Base-by-base conservation (phyloP, 2,329 filamentous ascomycete genomes). In the Colletotrichum destructivum region DNA sequence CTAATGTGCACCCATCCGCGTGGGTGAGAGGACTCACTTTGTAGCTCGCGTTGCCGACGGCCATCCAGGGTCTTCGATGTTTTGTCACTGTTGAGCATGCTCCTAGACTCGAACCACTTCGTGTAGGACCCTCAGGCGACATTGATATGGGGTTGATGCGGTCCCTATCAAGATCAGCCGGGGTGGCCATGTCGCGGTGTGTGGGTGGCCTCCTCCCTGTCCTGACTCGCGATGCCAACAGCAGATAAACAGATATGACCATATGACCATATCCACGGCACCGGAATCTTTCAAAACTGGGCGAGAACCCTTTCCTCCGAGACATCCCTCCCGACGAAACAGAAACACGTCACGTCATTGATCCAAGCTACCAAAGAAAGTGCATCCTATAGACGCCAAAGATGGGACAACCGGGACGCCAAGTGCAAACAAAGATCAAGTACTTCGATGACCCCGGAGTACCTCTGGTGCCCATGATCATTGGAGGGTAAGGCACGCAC, bases 391-490 rank as follows among this genome's bases (percentile, higher is more conserved):
- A 16, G 21, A 3, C 6, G 6, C 18, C 51, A 26, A 64, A 21
- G 23, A 71, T 64, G 59, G 54, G n/a, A 12, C 52, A 56, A 18
- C 47, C 49, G 38, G 69, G 69, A 60, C 38, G 69, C 40, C 65
- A 60, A 60, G 69, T 71, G 3, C 52, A 71, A 7, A 69, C 65
- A 3, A 71, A 66, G 18, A 71, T 71, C 54, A 71, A 64, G 16
- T 69, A 71, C 54, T 71, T 72, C 31, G 70, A 72, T 66, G 67
- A 72, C 11, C 70, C 70, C 8, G 70, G 70, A 8, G 57, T 71
- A 13, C 70, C 70, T 44, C 38, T 72, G 55, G 66, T 72, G n/a
- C 70, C 70, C 16, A 71, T 71, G 69, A 18, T 71, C 12, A 69
- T 71, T 26, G 69, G 69, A 59, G 69, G 69, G 69, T 71, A 54